Percentiles rank a stretch among this genome's conserved stretches.
Evolutionary conservation across 805 yeast genomes (phyloP).

Genomic region (Cyberlindnera petersonii): DNA sequence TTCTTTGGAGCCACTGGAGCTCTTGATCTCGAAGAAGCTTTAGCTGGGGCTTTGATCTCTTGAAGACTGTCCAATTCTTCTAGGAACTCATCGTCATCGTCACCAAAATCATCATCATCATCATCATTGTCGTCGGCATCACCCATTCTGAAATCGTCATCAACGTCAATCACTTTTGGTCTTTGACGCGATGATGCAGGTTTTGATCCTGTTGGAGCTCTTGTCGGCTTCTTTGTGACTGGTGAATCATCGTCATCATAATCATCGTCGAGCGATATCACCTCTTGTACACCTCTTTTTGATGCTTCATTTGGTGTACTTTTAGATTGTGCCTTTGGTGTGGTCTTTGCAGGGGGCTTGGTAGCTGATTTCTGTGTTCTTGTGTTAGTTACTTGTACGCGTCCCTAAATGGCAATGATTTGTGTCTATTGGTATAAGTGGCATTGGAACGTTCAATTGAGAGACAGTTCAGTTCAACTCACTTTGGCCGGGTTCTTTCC

Average conservation of each 20-base stretch:
- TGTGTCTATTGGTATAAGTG: too few relatives aligned
- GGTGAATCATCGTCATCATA: slow-evolving; percentile 27
- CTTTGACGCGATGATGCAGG: slow-evolving; percentile 1
- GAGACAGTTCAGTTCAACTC: too few relatives aligned
- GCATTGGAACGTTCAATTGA: too few relatives aligned
- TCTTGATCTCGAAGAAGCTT: slow-evolving; percentile 3
- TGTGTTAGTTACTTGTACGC: not conserved
- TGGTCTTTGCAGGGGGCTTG: slow-evolving; percentile 1
- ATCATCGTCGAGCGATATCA: slow-evolving; percentile 25
- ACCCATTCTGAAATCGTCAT: slow-evolving; percentile 15
- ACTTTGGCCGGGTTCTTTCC: slow-evolving; percentile 15
- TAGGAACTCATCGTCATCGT: slow-evolving; percentile 20
- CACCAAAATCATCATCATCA: slow-evolving; percentile 13
- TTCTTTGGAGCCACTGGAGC: slow-evolving; percentile 2
- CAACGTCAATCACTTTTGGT: slow-evolving; percentile 19
- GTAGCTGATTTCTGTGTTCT: slow-evolving; percentile 1
- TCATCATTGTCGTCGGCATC: slow-evolving; percentile 16
- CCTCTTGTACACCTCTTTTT: slow-evolving; percentile 9
- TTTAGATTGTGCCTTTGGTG: not conserved
- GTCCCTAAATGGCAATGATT: too few relatives aligned
- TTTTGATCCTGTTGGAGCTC: slow-evolving; percentile 9
- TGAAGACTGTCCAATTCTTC: slow-evolving; percentile 12
- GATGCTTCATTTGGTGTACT: slow-evolving; percentile 1
- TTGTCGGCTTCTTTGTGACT: slow-evolving; percentile 12
- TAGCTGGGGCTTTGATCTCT: slow-evolving; percentile 2